A percentile compares a stretch with the other conserved stretches of the same genome.
Conservation (phyloP, 768 basidiomycete genomes). For the Tricholoma sp. region DNA sequence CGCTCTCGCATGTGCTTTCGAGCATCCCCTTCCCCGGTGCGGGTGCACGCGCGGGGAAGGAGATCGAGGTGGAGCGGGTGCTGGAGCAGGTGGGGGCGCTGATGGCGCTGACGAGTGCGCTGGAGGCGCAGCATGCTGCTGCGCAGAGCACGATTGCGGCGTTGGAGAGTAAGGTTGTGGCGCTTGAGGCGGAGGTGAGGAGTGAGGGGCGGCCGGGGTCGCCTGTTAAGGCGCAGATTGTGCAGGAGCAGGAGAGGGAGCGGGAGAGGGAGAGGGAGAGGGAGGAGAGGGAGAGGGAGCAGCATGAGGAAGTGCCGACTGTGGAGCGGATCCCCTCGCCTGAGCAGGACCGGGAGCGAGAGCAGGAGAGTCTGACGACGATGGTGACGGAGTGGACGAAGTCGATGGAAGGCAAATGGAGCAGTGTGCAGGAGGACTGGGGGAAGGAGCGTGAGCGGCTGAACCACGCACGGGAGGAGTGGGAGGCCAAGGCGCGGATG, state of each 20-base stretch:
- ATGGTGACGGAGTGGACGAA: constrained; percentile 72
- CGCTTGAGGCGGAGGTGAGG: constrained; percentile 62
- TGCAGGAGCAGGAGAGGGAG: not conserved
- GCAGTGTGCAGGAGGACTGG: constrained; percentile 76
- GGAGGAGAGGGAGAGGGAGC: not conserved
- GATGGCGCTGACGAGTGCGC: constrained; percentile 60
- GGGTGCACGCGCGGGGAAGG: constrained; percentile 24
- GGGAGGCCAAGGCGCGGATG: constrained; percentile 57
- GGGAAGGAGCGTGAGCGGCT: constrained; percentile 73
- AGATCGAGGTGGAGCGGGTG: constrained; percentile 57
- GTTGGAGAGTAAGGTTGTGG: constrained; percentile 63
- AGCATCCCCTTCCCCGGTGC: not conserved
- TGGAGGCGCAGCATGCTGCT: constrained; percentile 74
- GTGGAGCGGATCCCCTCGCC: not conserved
- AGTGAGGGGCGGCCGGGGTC: constrained; percentile 25
- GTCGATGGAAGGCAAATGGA: constrained; percentile 77
- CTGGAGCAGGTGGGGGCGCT: constrained; percentile 74
- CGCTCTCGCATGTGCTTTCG: constrained; percentile 17
- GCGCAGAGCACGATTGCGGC: constrained; percentile 71
- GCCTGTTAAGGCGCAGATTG: constrained; percentile 21
- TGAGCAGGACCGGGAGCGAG: constrained; percentile 11
- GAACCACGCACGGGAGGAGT: constrained; percentile 69
- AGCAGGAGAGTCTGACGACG: constrained; percentile 45
- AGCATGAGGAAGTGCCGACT: not conserved
- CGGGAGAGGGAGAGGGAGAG: not conserved